phyloP scores from a whole-genome alignment of 1,284 basidiomycete genomes.

The Cyathus olla region DNA sequence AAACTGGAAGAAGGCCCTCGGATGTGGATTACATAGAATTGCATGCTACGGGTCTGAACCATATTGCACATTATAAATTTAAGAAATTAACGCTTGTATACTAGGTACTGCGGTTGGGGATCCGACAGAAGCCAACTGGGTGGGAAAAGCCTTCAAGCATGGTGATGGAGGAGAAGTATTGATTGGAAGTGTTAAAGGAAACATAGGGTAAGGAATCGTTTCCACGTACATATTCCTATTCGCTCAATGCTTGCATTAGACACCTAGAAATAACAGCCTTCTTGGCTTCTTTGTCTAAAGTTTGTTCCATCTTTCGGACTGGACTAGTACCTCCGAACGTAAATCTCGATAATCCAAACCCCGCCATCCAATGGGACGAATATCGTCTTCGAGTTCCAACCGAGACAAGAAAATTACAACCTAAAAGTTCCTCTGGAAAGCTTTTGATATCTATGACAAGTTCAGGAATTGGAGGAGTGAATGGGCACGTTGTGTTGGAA shows the following conservation, averaged over 20 bases:
- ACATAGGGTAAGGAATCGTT: conserved; percentile 49
- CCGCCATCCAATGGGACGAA: conserved; percentile 50
- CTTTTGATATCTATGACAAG: conserved; percentile 51
- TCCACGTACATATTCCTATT: not conserved
- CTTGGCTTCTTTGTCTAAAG: conserved; percentile 52
- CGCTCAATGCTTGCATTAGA: no score
- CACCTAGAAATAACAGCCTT: conserved; percentile 56
- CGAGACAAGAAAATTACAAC: conserved; percentile 20
- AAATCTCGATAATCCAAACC: conserved; percentile 47
- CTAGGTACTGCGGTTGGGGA: conserved; percentile 59
- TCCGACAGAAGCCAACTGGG: conserved; percentile 61
- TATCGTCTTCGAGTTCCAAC: conserved; percentile 25
- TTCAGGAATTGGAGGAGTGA: conserved; percentile 57
- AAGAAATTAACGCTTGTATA: not conserved
- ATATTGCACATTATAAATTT: not conserved
- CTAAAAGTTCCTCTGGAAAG: conserved; percentile 15
- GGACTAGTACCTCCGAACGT: conserved; percentile 51
- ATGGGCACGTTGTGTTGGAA: conserved; percentile 52
- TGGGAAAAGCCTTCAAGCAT: conserved; percentile 47
- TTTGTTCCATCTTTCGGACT: conserved; percentile 48
- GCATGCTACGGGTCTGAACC: conserved; percentile 54
- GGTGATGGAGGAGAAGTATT: conserved; percentile 33
- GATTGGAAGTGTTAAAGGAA: conserved; percentile 59
- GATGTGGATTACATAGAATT: conserved; percentile 61
- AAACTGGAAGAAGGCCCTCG: conserved; percentile 30